phyloP scores from a whole-genome alignment of 495 filamentous ascomycete species.

The Jackrogersella minutella region DNA sequence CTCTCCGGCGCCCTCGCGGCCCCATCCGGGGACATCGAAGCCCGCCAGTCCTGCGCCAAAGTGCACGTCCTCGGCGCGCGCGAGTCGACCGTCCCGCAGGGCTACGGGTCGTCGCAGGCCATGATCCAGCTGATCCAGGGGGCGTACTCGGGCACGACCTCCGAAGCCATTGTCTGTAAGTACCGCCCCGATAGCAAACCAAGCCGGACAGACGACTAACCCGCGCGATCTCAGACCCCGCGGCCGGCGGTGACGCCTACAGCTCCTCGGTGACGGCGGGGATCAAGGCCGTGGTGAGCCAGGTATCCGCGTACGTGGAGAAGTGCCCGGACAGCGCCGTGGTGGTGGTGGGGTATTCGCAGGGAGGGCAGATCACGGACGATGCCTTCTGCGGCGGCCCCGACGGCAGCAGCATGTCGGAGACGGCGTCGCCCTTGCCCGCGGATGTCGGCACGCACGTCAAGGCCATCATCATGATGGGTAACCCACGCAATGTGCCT shows the following conservation, averaged over 20 bases:
- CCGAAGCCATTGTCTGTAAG: conserved; percentile 61
- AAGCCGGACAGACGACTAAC: not conserved
- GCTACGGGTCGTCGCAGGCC: conserved; percentile 61
- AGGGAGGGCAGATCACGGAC: conserved; percentile 64
- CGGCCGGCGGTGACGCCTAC: conserved; percentile 60
- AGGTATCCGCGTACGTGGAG: conserved; percentile 56
- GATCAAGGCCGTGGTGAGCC: conserved; percentile 59
- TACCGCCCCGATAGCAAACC: not conserved
- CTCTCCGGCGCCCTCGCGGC: conserved; percentile 24
- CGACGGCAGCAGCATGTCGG: conserved; percentile 53
- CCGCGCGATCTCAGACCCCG: conserved; percentile 43
- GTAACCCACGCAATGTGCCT: conserved; percentile 55
- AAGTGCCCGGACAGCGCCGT: conserved; percentile 58
- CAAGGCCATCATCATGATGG: conserved; percentile 62
- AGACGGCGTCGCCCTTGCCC: conserved; percentile 52
- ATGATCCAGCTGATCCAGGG: conserved; percentile 62
- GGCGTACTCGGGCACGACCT: conserved; percentile 63
- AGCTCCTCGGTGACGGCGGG: conserved; percentile 61
- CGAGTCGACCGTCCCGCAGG: conserved; percentile 65
- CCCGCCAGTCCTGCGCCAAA: conserved; percentile 56
- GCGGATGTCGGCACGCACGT: conserved; percentile 54
- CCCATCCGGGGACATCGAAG: conserved; percentile 22
- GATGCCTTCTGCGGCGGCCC: conserved; percentile 63
- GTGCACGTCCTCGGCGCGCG: conserved; percentile 71
- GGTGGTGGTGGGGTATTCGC: conserved; percentile 61